These are phyloP conservation scores for Apophysomyces elegans DNA, from an alignment of 371 early-diverging fungal genomes.

Conservation along the genomic window DNA sequence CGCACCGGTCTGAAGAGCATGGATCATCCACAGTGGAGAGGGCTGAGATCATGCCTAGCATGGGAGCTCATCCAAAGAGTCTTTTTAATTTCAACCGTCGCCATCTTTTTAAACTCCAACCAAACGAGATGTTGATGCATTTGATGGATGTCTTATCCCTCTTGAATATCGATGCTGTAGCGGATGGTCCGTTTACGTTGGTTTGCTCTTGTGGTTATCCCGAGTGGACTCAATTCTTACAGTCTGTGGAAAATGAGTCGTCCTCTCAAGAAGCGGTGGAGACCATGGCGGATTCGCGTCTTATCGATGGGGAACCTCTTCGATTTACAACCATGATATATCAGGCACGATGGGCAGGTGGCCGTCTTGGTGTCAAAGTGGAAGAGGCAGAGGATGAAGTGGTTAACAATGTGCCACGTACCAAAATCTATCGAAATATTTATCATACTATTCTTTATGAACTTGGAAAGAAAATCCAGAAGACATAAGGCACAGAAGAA, in stretches of 20 bases:
- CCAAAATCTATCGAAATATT: conserved; percentile 26
- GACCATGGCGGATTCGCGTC: background rate
- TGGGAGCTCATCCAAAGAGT: conserved; percentile 33
- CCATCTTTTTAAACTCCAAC: conserved; percentile 33
- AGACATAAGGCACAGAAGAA: background rate
- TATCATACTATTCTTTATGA: conserved; percentile 32
- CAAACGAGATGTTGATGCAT: conserved; percentile 33
- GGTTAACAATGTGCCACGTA: conserved; percentile 7
- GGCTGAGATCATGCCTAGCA: conserved; percentile 17
- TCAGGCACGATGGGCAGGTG: conserved; percentile 39
- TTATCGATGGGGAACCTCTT: background rate
- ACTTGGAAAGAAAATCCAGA: conserved; percentile 20
- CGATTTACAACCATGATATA: conserved; percentile 20
- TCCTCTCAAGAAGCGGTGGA: background rate
- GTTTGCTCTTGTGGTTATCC: conserved; percentile 32
- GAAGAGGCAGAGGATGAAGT: conserved; percentile 24
- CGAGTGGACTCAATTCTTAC: conserved; percentile 23
- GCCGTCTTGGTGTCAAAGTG: conserved; percentile 28
- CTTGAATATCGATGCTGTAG: conserved; percentile 24
- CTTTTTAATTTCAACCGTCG: conserved; percentile 42
- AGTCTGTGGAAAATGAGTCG: no score
- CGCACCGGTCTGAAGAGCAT: background rate
- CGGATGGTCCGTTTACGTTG: conserved; percentile 27
- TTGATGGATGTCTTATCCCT: conserved; percentile 22
- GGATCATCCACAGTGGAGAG: conserved; percentile 6